A percentile compares a stretch with the other conserved stretches of the same genome.
Conservation (phyloP, 805 yeast genomes). For the Hanseniaspora valbyensis region DNA sequence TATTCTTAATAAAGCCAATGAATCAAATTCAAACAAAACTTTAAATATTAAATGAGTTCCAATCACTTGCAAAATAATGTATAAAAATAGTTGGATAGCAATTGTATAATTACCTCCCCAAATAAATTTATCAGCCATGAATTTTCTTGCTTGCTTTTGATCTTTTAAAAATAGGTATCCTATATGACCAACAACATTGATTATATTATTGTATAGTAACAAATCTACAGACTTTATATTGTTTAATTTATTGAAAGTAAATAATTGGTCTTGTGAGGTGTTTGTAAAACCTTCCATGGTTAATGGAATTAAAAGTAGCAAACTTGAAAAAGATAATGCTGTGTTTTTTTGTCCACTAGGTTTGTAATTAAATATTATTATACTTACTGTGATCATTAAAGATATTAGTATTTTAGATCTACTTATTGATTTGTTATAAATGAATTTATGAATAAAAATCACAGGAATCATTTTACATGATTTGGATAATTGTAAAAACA, state of each 20-base stretch:
- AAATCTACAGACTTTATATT: constrained; percentile 23
- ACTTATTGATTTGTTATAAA: constrained; percentile 66
- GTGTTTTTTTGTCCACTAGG: constrained; percentile 26
- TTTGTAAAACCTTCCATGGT: constrained; percentile 45
- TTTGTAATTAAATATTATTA: constrained; percentile 51
- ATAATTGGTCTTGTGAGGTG: constrained; percentile 35
- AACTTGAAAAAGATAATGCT: constrained; percentile 19
- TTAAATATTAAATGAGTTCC: constrained; percentile 92
- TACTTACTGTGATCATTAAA: constrained; percentile 68
- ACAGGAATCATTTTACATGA: constrained; percentile 92
- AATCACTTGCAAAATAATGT: constrained; percentile 70
- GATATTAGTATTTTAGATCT: constrained; percentile 70
- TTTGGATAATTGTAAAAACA: constrained; percentile 76
- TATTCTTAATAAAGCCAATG: constrained; percentile 75
- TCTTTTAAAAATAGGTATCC: constrained; percentile 33
- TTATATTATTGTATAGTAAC: constrained; percentile 59
- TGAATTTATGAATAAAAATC: constrained; percentile 64
- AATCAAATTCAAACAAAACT: constrained; percentile 74
- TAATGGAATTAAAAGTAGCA: not conserved
- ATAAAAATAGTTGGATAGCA: constrained; percentile 47
- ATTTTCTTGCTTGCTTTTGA: constrained; percentile 23
- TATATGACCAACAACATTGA: constrained; percentile 38
- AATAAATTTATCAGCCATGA: constrained; percentile 31
- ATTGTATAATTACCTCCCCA: constrained; percentile 36
- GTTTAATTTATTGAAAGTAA: not conserved